Conservation (phyloP, 108 stramenopile species). For the Nitzschia inconspicua region DNA sequence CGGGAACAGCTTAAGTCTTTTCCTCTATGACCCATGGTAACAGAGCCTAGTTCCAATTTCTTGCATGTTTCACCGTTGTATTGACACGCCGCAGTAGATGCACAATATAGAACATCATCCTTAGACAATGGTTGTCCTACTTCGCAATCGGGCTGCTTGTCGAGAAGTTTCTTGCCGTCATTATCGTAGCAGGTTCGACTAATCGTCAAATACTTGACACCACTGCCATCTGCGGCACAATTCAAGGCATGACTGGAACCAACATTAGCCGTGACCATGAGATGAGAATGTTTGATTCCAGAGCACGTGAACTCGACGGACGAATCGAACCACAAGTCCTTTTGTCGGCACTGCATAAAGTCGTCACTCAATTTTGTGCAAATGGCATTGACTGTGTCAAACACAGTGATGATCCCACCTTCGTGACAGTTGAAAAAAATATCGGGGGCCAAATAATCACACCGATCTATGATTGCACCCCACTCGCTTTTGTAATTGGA, state of each 20-base stretch:
- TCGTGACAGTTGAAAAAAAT: not conserved
- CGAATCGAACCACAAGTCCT: not conserved
- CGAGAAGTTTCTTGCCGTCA: not conserved
- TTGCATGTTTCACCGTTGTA: not conserved
- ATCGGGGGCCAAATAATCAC: not conserved
- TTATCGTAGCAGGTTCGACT: not conserved
- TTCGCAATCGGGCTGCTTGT: not conserved
- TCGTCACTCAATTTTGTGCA: not conserved
- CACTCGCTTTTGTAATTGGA: slow-evolving; percentile 2
- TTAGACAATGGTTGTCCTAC: not conserved
- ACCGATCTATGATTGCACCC: not conserved
- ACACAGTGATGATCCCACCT: slow-evolving; percentile 1
- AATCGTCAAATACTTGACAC: slow-evolving; percentile 4
- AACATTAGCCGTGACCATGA: slow-evolving; percentile 1
- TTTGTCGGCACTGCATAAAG: not conserved
- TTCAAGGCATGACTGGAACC: not conserved
- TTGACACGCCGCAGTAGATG: not conserved
- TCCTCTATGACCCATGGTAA: not conserved
- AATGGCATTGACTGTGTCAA: not conserved
- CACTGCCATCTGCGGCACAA: not conserved
- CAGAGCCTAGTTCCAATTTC: not conserved
- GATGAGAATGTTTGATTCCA: not conserved
- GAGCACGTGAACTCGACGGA: slow-evolving; percentile 6
- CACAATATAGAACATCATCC: not conserved
- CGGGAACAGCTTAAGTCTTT: slow-evolving; percentile 1